Conservation (phyloP, 306 rosid species). For the Vigna mungo region DNA sequence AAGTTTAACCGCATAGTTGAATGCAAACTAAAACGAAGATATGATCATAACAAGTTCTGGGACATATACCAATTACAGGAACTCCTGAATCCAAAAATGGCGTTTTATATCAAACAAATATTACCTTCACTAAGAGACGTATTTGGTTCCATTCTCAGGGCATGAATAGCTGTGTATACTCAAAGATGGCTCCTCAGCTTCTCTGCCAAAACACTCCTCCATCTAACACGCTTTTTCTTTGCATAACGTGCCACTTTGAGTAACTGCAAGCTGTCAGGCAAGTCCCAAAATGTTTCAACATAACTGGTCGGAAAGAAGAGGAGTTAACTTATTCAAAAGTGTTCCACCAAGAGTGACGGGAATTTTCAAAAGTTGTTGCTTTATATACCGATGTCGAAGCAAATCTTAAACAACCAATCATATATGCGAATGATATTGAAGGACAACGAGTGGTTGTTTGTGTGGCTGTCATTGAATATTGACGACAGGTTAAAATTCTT, state of each 20-base stretch:
- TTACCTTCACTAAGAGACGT: not conserved
- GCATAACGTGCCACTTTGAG: not conserved
- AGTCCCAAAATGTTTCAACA: not conserved
- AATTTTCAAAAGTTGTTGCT: conserved; percentile 7
- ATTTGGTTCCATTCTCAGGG: not conserved
- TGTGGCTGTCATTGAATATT: not conserved
- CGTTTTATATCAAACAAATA: not conserved
- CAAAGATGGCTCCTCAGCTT: not conserved
- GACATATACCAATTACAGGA: not conserved
- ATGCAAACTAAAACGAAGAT: not conserved
- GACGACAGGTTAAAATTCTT: not conserved
- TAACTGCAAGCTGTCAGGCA: not conserved
- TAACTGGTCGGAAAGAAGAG: not conserved
- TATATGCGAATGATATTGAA: not conserved
- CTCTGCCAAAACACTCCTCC: not conserved
- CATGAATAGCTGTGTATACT: not conserved
- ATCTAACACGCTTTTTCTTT: not conserved
- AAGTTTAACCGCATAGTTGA: not conserved
- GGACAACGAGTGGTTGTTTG: conserved; percentile 10
- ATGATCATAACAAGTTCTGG: not conserved
- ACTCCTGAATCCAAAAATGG: not conserved
- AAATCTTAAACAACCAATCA: conserved; percentile 9
- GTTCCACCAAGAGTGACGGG: not conserved
- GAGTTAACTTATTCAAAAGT: not conserved
- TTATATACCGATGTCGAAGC: not conserved